Percentiles rank a stretch among this genome's conserved stretches.
phyloP scores from a whole-genome alignment of 2,329 filamentous ascomycete species.

The Pseudogymnoascus sp. region DNA sequence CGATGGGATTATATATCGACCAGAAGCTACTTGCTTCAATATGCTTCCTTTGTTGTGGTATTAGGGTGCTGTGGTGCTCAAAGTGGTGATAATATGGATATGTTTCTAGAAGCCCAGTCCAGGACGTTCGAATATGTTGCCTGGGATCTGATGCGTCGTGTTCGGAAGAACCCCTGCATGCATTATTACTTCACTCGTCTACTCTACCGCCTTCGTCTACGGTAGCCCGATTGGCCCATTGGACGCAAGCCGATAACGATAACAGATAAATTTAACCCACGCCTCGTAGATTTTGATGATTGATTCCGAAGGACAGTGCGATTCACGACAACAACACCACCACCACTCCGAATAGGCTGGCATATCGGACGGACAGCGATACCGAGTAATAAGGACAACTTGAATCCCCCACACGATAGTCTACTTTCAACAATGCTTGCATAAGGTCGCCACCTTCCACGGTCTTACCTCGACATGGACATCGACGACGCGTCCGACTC shows the following conservation, averaged over 20 bases:
- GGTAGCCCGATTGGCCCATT: neutral
- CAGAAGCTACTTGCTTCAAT: neutral
- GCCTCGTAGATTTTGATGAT: neutral
- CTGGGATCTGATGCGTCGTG: constrained; percentile 8
- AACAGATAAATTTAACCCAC: constrained; percentile 8
- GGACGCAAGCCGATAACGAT: neutral
- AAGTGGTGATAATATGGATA: constrained; percentile 5
- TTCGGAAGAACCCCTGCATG: constrained; percentile 9
- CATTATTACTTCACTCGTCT: constrained; percentile 5
- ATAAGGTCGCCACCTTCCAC: neutral
- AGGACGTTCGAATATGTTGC: constrained; percentile 6
- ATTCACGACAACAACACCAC: neutral
- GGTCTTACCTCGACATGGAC: constrained; percentile 12
- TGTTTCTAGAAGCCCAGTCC: constrained; percentile 7
- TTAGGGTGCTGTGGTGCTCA: constrained; percentile 3
- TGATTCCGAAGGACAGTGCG: neutral
- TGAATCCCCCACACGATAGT: neutral
- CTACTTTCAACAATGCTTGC: neutral
- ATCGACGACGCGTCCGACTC: constrained; percentile 35
- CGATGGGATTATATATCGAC: neutral
- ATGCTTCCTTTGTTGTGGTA: neutral
- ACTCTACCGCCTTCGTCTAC: constrained; percentile 2
- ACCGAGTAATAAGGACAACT: neutral
- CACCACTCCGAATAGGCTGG: neutral
- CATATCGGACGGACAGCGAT: neutral